Evolutionary conservation across 352 stramenopile genomes (phyloP).

Genomic region (Elongisporangium anandrum): DNA sequence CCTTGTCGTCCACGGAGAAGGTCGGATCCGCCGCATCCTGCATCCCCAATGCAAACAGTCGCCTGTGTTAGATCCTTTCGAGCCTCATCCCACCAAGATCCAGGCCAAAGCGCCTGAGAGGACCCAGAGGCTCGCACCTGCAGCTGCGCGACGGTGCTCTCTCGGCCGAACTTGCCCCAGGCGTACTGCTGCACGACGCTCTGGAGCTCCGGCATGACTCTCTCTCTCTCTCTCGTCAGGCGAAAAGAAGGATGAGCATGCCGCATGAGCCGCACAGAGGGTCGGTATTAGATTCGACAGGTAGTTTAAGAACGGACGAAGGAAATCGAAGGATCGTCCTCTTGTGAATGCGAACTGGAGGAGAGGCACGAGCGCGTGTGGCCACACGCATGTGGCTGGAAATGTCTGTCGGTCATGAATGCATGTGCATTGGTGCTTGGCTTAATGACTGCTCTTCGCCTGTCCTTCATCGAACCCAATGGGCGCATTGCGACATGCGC

Average conservation of each 20-base stretch:
- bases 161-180: constrained; percentile 85
- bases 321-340: neutral
- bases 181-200: constrained; percentile 88
- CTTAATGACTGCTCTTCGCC: too few species aligned
- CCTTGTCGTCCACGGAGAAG: constrained; percentile 39
- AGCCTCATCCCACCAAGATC: constrained; percentile 4
- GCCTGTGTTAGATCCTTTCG: too few species aligned
- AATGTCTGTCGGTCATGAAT: too few species aligned
- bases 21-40: constrained; percentile 40
- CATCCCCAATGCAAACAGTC: too few species aligned
- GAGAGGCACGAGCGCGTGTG: too few species aligned
- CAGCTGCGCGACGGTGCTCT: constrained; percentile 84
- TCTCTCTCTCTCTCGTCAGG: constrained; percentile 1
- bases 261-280: too few species aligned
- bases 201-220: constrained; percentile 68
- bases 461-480: too few species aligned
- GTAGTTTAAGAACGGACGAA: neutral
- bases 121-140: constrained; percentile 36
- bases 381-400: too few species aligned
- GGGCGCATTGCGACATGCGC: too few species aligned
- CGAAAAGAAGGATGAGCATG: constrained; percentile 6
- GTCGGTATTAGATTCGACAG: neutral
- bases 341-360: too few species aligned
- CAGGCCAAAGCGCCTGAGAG: neutral
- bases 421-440: too few species aligned